phyloP scores from a whole-genome alignment of 2,329 filamentous ascomycete genomes.

The Diaporthe helianthi region DNA sequence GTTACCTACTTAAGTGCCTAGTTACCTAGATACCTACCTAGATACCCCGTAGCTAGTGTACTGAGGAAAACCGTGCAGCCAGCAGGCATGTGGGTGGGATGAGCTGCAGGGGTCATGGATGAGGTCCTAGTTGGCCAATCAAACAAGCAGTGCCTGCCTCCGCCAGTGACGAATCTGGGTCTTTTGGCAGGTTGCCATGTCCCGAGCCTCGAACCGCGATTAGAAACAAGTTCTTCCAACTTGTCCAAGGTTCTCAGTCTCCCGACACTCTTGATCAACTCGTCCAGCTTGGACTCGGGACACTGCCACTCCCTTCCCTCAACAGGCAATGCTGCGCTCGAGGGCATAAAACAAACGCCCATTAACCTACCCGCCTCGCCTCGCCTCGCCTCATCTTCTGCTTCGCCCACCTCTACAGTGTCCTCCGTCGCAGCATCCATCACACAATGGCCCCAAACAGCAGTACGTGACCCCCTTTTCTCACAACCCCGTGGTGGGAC shows the following conservation, averaged over 20 bases:
- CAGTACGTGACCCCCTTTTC: constrained; percentile 31
- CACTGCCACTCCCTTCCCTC: constrained; percentile 16
- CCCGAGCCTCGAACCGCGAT: constrained; percentile 13
- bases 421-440: background rate
- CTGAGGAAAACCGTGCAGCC: background rate
- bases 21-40: too few relatives aligned
- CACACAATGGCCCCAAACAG: constrained; percentile 33
- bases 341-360: constrained; percentile 8
- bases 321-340: constrained; percentile 18
- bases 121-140: constrained; percentile 21
- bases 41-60: too few relatives aligned
- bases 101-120: constrained; percentile 18
- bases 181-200: constrained; percentile 28
- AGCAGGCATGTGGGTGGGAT: constrained; percentile 24
- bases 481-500: background rate
- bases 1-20: too few relatives aligned
- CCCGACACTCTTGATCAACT: constrained; percentile 19
- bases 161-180: constrained; percentile 22
- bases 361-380: background rate
- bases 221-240: constrained; percentile 22
- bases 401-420: background rate
- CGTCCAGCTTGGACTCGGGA: constrained; percentile 14
- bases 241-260: constrained; percentile 20
- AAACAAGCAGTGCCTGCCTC: background rate
- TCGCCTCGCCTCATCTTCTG: background rate